Evolutionary conservation across 1,284 basidiomycete genomes (phyloP).

Genomic region (Leccinum colubrinum): DNA sequence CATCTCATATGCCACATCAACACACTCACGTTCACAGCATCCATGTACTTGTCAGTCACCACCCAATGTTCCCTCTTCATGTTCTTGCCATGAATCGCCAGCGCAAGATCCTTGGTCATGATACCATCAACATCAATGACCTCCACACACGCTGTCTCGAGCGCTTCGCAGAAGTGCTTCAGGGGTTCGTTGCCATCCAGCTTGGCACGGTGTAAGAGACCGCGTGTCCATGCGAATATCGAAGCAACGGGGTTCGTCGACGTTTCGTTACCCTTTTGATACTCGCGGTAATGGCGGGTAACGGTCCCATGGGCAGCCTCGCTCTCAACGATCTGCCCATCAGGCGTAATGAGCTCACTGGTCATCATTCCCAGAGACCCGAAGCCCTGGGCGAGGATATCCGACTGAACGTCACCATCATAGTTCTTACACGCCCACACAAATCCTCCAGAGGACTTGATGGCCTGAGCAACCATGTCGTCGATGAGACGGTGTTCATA

Average conservation of each 20-base stretch:
- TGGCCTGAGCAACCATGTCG: conserved; percentile 96
- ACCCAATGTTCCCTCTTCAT: conserved; percentile 95
- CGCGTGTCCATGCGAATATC: conserved; percentile 99
- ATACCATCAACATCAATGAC: conserved; percentile 87
- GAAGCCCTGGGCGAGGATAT: conserved; percentile 94
- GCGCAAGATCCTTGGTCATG: conserved; percentile 97
- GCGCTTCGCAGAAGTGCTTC: conserved; percentile 71
- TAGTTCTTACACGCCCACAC: conserved; percentile 99
- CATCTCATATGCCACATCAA: background rate
- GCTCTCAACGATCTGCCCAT: conserved; percentile 87
- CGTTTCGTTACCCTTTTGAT: conserved; percentile 94
- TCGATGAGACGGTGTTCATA: conserved; percentile 95
- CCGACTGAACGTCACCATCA: conserved; percentile 92
- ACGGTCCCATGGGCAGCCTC: conserved; percentile 97
- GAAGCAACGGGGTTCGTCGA: conserved; percentile 98
- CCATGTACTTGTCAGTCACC: conserved; percentile 88
- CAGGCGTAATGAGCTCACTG: conserved; percentile 93
- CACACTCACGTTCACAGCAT: conserved; percentile 73
- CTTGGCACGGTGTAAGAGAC: conserved; percentile 91
- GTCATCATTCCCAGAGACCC: conserved; percentile 98
- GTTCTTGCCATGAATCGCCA: conserved; percentile 91
- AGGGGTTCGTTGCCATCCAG: conserved; percentile 85
- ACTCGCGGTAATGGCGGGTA: conserved; percentile 96
- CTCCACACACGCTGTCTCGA: conserved; percentile 90
- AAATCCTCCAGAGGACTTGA: conserved; percentile 97